These are phyloP conservation scores for Phytophthora palmivora DNA, from an alignment of 352 stramenopile species.

Conservation along the genomic window DNA sequence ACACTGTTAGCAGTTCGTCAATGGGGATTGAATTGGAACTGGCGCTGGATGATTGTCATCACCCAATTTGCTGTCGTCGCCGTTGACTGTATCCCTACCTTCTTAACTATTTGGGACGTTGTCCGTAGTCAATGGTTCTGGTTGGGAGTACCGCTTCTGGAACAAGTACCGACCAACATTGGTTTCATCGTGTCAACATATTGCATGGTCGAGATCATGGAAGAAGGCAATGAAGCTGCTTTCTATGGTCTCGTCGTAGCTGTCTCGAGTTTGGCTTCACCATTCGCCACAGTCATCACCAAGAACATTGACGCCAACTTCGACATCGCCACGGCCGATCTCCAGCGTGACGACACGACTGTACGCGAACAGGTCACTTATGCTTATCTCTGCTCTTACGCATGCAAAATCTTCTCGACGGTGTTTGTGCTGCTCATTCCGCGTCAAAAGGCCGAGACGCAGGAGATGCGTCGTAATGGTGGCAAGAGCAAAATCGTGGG, in stretches of 20 bases:
- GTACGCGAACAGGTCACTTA: conserved; percentile 50
- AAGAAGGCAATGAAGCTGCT: conserved; percentile 52
- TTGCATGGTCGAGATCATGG: conserved; percentile 60
- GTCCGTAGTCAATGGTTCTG: conserved; percentile 67
- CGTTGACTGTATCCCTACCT: conserved; percentile 53
- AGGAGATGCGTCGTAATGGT: conserved; percentile 50
- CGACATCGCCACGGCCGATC: conserved; percentile 41
- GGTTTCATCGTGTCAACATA: conserved; percentile 62
- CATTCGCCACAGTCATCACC: conserved; percentile 57
- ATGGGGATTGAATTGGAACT: conserved; percentile 60
- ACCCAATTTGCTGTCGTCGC: conserved; percentile 43
- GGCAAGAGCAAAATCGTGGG: conserved; percentile 48
- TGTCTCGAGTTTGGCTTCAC: conserved; percentile 46
- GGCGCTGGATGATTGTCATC: conserved; percentile 54
- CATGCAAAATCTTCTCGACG: conserved; percentile 48
- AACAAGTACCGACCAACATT: conserved; percentile 51
- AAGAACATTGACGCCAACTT: conserved; percentile 68
- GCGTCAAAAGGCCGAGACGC: conserved; percentile 55
- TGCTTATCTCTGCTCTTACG: conserved; percentile 47
- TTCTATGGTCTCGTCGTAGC: conserved; percentile 58
- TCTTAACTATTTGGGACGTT: conserved; percentile 61
- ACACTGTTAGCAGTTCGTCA: conserved; percentile 39
- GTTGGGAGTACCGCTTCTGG: conserved; percentile 52
- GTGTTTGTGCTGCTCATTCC: conserved; percentile 56
- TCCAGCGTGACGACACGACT: conserved; percentile 45